A percentile compares a stretch with the other conserved stretches of the same genome.
phyloP scores from a whole-genome alignment of 495 filamentous ascomycete genomes.

The Paragyromitra xinjiangensis region DNA sequence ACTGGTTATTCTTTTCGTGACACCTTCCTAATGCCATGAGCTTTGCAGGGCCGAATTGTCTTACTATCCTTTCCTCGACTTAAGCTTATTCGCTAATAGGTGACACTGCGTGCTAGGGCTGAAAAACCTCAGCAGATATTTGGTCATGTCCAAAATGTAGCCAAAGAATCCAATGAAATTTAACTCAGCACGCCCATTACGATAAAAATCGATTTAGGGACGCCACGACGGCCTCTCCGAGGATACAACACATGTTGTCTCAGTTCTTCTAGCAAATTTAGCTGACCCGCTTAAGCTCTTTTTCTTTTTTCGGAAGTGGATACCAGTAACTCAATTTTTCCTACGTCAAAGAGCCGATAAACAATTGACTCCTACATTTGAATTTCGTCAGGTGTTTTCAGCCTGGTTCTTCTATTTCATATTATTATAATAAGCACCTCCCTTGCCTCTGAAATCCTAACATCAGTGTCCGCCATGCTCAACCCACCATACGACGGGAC shows the following conservation, averaged over 20 bases:
- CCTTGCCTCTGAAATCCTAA: neutral
- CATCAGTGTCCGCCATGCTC: neutral
- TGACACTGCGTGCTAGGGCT: neutral
- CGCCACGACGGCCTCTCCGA: neutral
- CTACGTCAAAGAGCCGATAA: too few relatives aligned
- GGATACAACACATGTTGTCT: neutral
- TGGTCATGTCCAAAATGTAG: neutral
- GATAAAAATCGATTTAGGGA: neutral
- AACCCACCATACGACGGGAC: neutral
- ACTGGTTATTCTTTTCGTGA: too few relatives aligned
- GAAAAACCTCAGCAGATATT: neutral
- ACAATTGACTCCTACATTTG: too few relatives aligned
- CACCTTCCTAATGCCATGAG: too few relatives aligned
- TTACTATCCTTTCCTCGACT: too few relatives aligned
- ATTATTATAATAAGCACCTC: neutral
- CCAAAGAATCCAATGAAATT: neutral
- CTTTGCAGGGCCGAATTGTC: too few relatives aligned
- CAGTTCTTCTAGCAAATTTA: neutral
- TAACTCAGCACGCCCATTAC: neutral
- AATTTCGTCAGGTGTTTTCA: too few relatives aligned
- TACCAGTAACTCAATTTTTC: neutral
- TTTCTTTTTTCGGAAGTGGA: neutral
- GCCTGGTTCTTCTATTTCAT: neutral
- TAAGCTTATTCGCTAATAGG: neutral
- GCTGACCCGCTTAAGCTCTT: neutral